Evolutionary conservation across 208 protist genomes (phyloP), one percentile per base, ranked within the genome.

Genomic region (Leishmania arabica): DNA sequence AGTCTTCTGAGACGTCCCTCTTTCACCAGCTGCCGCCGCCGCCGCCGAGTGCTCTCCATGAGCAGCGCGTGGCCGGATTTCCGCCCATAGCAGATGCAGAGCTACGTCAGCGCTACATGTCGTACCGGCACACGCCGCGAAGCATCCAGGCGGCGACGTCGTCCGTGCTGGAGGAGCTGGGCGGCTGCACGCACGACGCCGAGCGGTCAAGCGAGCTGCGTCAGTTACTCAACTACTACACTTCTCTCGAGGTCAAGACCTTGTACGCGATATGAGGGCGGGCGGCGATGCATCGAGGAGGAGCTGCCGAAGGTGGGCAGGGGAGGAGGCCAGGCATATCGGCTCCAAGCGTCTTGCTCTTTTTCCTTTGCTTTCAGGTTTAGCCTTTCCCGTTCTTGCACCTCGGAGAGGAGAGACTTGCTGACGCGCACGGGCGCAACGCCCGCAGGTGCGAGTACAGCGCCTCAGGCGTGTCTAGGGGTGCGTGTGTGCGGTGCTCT

Each of bases 141-240:
- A 83, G 74, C 42, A 80, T 90, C 15, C 83, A 90, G 72, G 79
- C 82, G 2, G 90, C 87, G 11, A 84, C 92, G 40, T 85, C 84
- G 51, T 70, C 76, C 2, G 77, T 95, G 45, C 82, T 97, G 66
- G 80, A 76, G 42, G 93, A 95, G 60, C 72, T 97, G 71, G 84
- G 86, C 47, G 74, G 80, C 58, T 89, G 87, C 77, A 92, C 88
- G 40, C 87, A 93, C 56, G 86, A 97, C 77, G 75, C 86, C 0
- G 82, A 76, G 74, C 79, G 84, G 24, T 91, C 91, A 1, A 77
- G 86, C 45, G 87, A 95, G 77, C 83, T 97, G 65, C 89, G 93
- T n/a, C 62, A 88, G 75, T 71, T 97, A 62, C 86, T 97, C n/a
- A 84, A 88, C 53, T 95, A 91, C 82, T 97, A 95, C 82, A 84